These are phyloP conservation scores for Ascocoryne sarcoides DNA, from an alignment of 2,329 filamentous ascomycete genomes.

Conservation along the genomic window DNA sequence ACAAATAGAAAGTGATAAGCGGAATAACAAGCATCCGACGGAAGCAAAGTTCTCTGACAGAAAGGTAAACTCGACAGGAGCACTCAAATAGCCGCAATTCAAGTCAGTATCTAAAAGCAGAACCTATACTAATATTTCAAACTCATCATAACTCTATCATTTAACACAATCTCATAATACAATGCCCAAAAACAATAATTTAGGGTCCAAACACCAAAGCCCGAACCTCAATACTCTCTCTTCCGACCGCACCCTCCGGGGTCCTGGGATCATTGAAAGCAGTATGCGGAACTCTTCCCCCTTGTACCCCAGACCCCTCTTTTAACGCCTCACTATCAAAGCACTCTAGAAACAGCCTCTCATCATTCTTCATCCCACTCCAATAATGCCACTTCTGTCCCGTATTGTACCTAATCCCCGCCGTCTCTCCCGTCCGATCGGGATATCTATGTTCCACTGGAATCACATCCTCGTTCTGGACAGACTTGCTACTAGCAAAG, in stretches of 20 bases:
- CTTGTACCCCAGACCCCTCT: conserved; percentile 39
- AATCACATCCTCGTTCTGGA: conserved; percentile 26
- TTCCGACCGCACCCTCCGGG: conserved; percentile 55
- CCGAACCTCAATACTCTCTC: conserved; percentile 86
- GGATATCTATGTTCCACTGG: conserved; percentile 28
- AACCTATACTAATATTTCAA: no score
- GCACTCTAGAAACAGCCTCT: conserved; percentile 28
- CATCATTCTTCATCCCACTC: conserved; percentile 28
- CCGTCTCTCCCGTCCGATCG: conserved; percentile 25
- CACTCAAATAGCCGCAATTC: no score
- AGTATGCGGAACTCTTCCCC: conserved; percentile 39
- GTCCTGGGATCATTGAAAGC: conserved; percentile 73
- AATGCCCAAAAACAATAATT: neutral
- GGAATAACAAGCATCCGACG: no score
- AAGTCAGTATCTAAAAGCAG: no score
- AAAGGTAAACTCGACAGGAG: no score
- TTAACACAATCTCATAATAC: no score
- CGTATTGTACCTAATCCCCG: conserved; percentile 25
- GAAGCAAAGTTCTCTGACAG: no score
- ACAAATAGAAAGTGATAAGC: no score
- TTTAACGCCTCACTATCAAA: conserved; percentile 35
- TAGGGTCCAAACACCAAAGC: conserved; percentile 66
- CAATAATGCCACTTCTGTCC: conserved; percentile 29
- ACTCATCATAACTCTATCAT: no score
- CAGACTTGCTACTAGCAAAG: conserved; percentile 24